Evolutionary conservation across 345 rosid species (phyloP), one percentile per base, ranked within the genome.

Genomic region (Laguncularia racemosa): DNA sequence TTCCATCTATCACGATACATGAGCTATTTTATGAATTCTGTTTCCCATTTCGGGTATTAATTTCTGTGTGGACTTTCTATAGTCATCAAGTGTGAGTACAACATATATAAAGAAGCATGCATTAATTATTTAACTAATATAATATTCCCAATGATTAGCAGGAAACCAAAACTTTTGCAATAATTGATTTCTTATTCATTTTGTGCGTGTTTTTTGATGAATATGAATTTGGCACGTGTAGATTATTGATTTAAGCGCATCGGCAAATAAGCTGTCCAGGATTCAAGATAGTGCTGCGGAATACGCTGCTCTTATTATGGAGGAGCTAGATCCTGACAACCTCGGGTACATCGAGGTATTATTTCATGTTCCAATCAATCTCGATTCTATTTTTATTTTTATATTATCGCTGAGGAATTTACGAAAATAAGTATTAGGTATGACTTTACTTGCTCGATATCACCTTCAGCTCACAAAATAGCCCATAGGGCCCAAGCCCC

Each of bases 251-350:
- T 48, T 83, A 56, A 90, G 95, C 61, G 95, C 97, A 44, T 79
- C 88, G 21, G 88, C 95, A 6, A 90, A 86, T 56, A 83, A 83
- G 73, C 65, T 86, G 66, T 81, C 84, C 40, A 86, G 76, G 71
- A 84, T 90, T 60, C 86, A 77, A 71, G 84, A 86, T 43, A 53
- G 61, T 20, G 84, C 81, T 14, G 86, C 83, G 65, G 97, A 90
- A 73, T 84, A 90, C 60, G 90, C 86, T 56, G 90, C 95, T 20
- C 70, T 86, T 48, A 90, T 90, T 76, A 81, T 86, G 88, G 97
- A 90, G 81, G 95, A 86, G 50, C 74, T 90, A 2, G 95, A 86
- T 62, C 89, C 81, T 0, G 72, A 78, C 66, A 80, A 77, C 58
- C 77, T 83, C 15, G 95, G 97, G 50, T 86, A 68, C 64, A 80